Conservation (phyloP, 78 protist genomes). For the Parvularia atlantis region DNA sequence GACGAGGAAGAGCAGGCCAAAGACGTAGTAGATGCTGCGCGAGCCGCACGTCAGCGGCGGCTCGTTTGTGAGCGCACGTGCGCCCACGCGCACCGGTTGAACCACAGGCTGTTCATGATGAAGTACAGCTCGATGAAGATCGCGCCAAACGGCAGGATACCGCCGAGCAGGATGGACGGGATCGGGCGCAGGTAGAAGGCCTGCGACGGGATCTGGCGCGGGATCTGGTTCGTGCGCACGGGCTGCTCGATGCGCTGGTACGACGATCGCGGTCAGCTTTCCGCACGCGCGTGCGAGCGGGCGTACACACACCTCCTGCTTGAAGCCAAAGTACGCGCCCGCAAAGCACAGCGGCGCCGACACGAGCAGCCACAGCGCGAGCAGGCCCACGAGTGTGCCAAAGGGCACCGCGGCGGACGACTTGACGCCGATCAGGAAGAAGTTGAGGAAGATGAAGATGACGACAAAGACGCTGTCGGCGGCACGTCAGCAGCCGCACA, state of each 20-base stretch:
- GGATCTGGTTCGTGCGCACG: conserved; percentile 79
- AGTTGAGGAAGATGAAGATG: conserved; percentile 71
- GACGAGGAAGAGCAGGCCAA: conserved; percentile 87
- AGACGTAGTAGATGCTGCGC: conserved; percentile 84
- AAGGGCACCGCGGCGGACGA: conserved; percentile 79
- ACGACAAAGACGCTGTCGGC: conserved; percentile 43
- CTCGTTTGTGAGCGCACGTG: no score
- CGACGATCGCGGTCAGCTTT: no score
- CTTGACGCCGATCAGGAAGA: conserved; percentile 59
- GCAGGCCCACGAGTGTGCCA: conserved; percentile 44
- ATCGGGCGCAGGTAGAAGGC: conserved; percentile 77
- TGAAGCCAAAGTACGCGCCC: conserved; percentile 85
- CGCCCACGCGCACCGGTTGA: neutral
- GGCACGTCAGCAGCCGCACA: neutral
- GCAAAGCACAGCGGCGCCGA: conserved; percentile 87
- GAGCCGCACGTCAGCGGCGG: no score
- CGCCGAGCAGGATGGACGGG: conserved; percentile 77
- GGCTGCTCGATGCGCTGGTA: conserved; percentile 48
- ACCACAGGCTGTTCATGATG: conserved; percentile 79
- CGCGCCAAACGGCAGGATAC: conserved; percentile 90
- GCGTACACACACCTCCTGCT: conserved; percentile 49
- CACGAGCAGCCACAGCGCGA: conserved; percentile 82
- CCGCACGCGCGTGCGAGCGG: no score
- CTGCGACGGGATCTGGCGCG: conserved; percentile 64
- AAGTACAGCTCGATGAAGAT: conserved; percentile 89